Evolutionary conservation across 1,139 yeast genomes (phyloP), one percentile per base, ranked within the genome.

Genomic region (Geotrichum aggregatum): DNA sequence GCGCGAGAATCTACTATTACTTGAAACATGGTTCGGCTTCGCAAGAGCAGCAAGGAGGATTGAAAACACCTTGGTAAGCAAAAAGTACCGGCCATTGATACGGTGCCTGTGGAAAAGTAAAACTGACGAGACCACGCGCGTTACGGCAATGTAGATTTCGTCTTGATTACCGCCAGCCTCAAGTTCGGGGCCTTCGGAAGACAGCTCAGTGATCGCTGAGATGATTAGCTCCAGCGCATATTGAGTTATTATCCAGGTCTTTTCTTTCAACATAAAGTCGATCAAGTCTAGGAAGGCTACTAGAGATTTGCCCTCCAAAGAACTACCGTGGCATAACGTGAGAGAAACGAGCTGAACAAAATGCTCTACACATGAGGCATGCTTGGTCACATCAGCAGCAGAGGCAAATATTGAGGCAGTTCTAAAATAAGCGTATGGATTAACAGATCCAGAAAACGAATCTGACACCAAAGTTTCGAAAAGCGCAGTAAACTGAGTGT

Each of bases 31-130:
- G 14, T 40, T 28, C 1, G 54, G 54, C 11, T n/a, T 41, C 1
- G 54, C 50, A 26, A 50, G 43, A n/a, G 47, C 50, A n/a, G 46
- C 18, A 2, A 88, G 66, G 46, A 83, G 69, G 1, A 77, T 66
- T 13, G 76, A 71, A 51, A 84, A 73, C 0, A 76, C 66, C 3
- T 73, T 64, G 16, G 79, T 71, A 1, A 88, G 60, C 41, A 88
- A 62, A 64, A 88, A 96, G 61, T 86, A 82, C 64, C 97, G 80
- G 31, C 84, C 80, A 0, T 83, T 73, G 31, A 88, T 70, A 61
- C 91, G 79, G 63, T 73, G 79, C 51, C 96, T 76, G 60, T 88
- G 94, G 63, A 78, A 77, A 24, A 87, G 70, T 11, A 89, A 66
- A 1, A 85, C 69, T 31, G 66, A 60, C 1, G 68, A 54, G 28